phyloP scores from a whole-genome alignment of 2,329 filamentous ascomycete species.

The Pestalotiopsis fici region DNA sequence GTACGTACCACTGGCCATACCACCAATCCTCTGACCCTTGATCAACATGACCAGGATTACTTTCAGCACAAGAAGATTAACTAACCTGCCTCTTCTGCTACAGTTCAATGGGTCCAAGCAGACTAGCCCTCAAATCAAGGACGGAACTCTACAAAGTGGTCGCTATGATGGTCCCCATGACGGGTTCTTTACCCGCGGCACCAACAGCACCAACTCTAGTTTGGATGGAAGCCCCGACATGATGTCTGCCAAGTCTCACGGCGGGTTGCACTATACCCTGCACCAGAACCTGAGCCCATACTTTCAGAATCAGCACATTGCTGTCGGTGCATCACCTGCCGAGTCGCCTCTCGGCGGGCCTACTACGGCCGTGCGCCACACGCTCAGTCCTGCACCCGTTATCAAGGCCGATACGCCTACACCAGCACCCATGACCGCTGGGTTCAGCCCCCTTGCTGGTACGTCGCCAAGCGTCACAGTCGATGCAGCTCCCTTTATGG shows the following conservation, averaged over 20 bases:
- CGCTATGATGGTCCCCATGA: constrained; percentile 45
- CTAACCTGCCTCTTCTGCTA: constrained; percentile 23
- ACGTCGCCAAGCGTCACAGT: constrained; percentile 24
- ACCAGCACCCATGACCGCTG: constrained; percentile 43
- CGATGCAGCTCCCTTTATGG: constrained; percentile 25
- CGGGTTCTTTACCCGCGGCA: constrained; percentile 29
- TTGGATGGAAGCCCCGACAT: constrained; percentile 38
- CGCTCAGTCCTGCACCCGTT: constrained; percentile 32
- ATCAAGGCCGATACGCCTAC: constrained; percentile 41
- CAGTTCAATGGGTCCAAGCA: constrained; percentile 65
- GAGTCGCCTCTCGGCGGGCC: constrained; percentile 32
- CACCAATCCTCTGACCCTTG: constrained; percentile 10
- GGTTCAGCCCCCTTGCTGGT: constrained; percentile 48
- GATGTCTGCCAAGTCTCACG: constrained; percentile 28
- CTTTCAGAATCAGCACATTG: constrained; percentile 31
- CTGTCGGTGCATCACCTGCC: constrained; percentile 33
- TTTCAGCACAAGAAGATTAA: constrained; percentile 10
- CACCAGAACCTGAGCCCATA: constrained; percentile 36
- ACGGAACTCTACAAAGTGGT: constrained; percentile 44
- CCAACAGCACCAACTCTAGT: constrained; percentile 37
- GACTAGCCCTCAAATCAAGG: constrained; percentile 49
- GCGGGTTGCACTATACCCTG: constrained; percentile 44
- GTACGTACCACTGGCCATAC: constrained; percentile 68
- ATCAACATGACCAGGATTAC: neutral
- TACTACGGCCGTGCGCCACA: constrained; percentile 21